Evolutionary conservation across 2,329 filamentous ascomycete genomes (phyloP).

Genomic region (Cryphonectria nitschkei): DNA sequence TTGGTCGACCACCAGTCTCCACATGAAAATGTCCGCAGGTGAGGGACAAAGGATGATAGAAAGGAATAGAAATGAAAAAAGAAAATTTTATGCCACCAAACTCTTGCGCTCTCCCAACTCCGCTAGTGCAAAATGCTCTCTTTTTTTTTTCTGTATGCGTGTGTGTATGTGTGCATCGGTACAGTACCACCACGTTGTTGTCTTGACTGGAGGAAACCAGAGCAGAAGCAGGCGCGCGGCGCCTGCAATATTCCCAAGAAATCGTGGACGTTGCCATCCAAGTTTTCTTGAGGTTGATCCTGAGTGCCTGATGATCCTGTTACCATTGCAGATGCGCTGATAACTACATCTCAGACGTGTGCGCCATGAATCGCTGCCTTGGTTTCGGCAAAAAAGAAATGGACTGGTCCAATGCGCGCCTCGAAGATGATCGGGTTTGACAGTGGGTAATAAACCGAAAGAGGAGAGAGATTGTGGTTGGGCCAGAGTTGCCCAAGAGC

Average conservation of each 20-base stretch:
- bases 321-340: conserved; percentile 4
- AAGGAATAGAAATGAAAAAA: neutral
- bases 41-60: neutral
- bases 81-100: conserved; percentile 24
- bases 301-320: neutral
- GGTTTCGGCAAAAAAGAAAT: conserved; percentile 36
- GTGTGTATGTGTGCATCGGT: neutral
- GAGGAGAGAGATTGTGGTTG: too few relatives aligned
- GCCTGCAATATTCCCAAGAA: conserved; percentile 15
- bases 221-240: conserved; percentile 25
- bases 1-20: neutral
- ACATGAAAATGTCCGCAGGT: neutral
- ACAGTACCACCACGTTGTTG: conserved; percentile 13
- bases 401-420: conserved; percentile 36
- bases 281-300: conserved; percentile 4
- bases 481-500: neutral
- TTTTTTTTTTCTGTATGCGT: neutral
- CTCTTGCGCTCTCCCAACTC: conserved; percentile 27
- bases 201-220: conserved; percentile 18
- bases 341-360: neutral
- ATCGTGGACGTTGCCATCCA: conserved; percentile 12
- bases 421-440: conserved; percentile 34
- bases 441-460: conserved; percentile 16
- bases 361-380: conserved; percentile 19
- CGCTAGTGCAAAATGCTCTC: conserved; percentile 23